phyloP scores from a whole-genome alignment of 805 yeast species.

The Monosporozyma solicola region DNA sequence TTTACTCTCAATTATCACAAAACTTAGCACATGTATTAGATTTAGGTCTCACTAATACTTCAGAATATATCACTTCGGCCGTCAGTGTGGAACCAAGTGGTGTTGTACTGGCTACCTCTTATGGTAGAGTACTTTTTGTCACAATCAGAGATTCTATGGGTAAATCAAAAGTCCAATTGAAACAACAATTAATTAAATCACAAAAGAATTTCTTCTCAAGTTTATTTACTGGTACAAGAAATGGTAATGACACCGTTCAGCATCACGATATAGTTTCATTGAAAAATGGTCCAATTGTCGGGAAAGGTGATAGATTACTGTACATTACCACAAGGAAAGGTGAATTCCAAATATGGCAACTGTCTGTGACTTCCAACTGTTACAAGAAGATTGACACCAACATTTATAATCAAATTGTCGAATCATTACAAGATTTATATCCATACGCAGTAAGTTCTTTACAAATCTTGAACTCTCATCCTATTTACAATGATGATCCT shows the following conservation, averaged over 20 bases:
- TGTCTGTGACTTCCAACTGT: conserved; percentile 38
- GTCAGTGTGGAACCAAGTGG: conserved; percentile 69
- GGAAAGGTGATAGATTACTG: conserved; percentile 41
- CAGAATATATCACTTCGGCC: conserved; percentile 48
- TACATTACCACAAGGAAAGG: conserved; percentile 38
- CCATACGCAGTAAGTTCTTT: conserved; percentile 45
- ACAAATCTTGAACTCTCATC: conserved; percentile 53
- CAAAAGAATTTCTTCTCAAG: conserved; percentile 30
- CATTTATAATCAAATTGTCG: conserved; percentile 31
- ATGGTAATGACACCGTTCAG: not conserved
- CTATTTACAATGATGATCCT: conserved; percentile 32
- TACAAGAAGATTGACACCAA: conserved; percentile 32
- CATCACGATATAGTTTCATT: conserved; percentile 46
- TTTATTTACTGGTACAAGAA: conserved; percentile 8
- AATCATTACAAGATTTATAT: conserved; percentile 38
- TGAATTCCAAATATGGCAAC: conserved; percentile 40
- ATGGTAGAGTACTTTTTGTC: conserved; percentile 55
- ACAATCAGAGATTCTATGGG: conserved; percentile 62
- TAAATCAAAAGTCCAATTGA: conserved; percentile 35
- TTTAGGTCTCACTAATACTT: conserved; percentile 15
- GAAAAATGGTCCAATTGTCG: conserved; percentile 42
- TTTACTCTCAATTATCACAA: conserved; percentile 21
- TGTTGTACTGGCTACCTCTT: conserved; percentile 56
- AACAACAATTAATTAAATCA: conserved; percentile 25
- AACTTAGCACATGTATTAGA: conserved; percentile 20